Conservation (phyloP, 129 eudicot species). For the Centaurea solstitialis region DNA sequence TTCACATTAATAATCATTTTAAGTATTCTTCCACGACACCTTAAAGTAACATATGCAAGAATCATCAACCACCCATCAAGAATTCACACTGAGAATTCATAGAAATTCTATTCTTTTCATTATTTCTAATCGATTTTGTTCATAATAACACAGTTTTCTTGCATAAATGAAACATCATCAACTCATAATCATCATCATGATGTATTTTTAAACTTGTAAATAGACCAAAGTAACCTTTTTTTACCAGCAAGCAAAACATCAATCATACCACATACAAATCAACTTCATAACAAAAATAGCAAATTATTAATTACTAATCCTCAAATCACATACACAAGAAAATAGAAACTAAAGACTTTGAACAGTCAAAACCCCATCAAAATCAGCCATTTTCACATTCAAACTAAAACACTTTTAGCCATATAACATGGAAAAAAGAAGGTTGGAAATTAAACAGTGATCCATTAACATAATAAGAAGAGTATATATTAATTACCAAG, state of each 20-base stretch:
- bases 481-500: not conserved
- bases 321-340: not conserved
- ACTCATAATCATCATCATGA: not conserved
- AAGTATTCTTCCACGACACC: not conserved
- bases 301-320: not conserved
- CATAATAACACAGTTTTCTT: no score
- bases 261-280: not conserved
- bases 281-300: not conserved
- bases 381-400: conserved; percentile 1
- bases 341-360: conserved; percentile 4
- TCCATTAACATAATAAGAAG: not conserved
- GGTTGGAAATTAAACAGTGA: not conserved
- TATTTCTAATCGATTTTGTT: no score
- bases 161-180: not conserved
- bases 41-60: not conserved
- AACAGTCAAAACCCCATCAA: conserved; percentile 5
- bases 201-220: not conserved
- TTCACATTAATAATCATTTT: not conserved
- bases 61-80: not conserved
- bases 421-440: not conserved
- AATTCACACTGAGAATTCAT: not conserved
- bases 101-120: no score
- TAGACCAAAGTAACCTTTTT: not conserved
- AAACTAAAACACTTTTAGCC: not conserved
- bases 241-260: not conserved